Conservation (phyloP, 2,329 filamentous ascomycete species). For the Seiridium unicorne region DNA sequence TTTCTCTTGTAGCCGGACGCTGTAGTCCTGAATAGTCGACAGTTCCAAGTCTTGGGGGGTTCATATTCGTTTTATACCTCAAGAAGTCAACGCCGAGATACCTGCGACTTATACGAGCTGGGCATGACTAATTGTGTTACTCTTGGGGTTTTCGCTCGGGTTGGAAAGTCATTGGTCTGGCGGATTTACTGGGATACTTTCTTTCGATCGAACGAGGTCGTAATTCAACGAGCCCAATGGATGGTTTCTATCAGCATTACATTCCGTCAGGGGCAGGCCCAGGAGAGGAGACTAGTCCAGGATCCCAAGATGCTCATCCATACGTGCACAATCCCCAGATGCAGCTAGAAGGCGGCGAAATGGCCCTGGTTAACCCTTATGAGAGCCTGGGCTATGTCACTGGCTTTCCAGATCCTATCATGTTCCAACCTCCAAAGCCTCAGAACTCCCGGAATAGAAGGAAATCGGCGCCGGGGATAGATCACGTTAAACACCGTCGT, state of each 20-base stretch:
- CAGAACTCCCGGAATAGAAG: slow-evolving; percentile 43
- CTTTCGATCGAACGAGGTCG: slow-evolving; percentile 9
- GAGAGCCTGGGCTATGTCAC: slow-evolving; percentile 48
- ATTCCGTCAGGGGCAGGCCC: slow-evolving; percentile 50
- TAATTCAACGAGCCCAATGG: slow-evolving; percentile 36
- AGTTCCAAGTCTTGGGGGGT: no score
- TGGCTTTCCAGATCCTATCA: slow-evolving; percentile 47
- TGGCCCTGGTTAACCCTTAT: slow-evolving; percentile 40
- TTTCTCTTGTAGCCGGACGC: no score
- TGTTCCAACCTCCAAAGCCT: slow-evolving; percentile 46
- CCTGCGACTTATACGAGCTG: no score
- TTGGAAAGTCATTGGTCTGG: background rate
- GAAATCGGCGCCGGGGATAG: slow-evolving; percentile 50
- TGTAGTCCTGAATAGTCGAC: no score
- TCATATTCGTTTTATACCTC: no score
- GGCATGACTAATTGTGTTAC: no score
- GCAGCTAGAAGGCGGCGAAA: slow-evolving; percentile 24
- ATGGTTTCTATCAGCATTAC: slow-evolving; percentile 54
- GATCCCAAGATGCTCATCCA: slow-evolving; percentile 37
- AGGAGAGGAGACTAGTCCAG: slow-evolving; percentile 33
- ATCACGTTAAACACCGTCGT: slow-evolving; percentile 87
- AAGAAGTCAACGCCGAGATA: no score
- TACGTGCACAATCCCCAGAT: slow-evolving; percentile 31
- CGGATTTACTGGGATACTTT: background rate
- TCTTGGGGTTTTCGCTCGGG: background rate